Base-by-base conservation (phyloP, 331 rosid species). In the Pyrus hybrid region DNA sequence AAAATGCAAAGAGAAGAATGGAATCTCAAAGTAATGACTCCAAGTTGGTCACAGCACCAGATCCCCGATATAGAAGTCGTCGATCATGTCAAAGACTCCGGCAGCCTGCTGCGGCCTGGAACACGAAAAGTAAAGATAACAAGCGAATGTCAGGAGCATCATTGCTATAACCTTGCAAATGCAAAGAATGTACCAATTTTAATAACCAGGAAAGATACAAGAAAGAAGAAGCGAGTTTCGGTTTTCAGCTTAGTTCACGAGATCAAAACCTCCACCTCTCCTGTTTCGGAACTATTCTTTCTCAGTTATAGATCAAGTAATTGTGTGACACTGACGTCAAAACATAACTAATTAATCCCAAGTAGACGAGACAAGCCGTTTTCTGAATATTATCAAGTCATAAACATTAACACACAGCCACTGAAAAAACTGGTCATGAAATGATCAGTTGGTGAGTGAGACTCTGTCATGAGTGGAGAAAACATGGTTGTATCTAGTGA, bases 31-130 rank as follows among this genome's bases (percentile, higher is more conserved):
- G 8, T 18, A 71, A 23, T 18, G 47, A 65, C 28, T 37, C 21
- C 16, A 63, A 26, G 71, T 51, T 47, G 30, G 63, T 80, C 84
- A 88, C 69, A 63, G 87, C 81, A 80, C 68, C 84, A 93, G 79
- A 76, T 93, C 88, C 63, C 98, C 98, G 66, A 91, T 65, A 74
- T 79, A 88, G 75, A 93, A 93, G 79, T 91, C 98, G 2, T 91
- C 90, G 71, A 93, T 90, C 93, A 91, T 89, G 85, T 93, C 98
- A 62, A 84, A 93, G 63, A 89, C 97, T 79, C 95, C 90, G 78
- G 93, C 89, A 64, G 93, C 96, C 21, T 93, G 98, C 71, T 93
- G 98, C 29, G 98, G 98, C 77, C 98, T 91, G 85, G 80, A 70
- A 79, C 21, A 81, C 21, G 66, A 23, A 32, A 67, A 77, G 75